These are phyloP conservation scores for Pseudozyma pruni DNA, from an alignment of 1,284 basidiomycete genomes.

Conservation along the genomic window DNA sequence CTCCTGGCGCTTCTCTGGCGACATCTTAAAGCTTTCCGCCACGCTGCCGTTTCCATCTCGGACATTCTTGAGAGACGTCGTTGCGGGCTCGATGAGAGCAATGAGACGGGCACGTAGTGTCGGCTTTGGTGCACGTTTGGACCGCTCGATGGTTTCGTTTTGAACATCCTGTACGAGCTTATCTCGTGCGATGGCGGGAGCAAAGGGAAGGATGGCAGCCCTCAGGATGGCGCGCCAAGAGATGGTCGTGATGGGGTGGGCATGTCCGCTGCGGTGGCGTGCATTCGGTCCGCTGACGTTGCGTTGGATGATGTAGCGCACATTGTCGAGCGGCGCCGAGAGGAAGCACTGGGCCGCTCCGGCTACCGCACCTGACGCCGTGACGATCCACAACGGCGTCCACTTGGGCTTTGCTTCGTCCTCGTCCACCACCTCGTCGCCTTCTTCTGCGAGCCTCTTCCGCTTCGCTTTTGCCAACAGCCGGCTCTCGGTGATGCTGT, in stretches of 20 bases:
- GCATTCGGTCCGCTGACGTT: slow-evolving; percentile 24
- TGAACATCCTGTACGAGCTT: slow-evolving; percentile 52
- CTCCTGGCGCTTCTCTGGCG: slow-evolving; percentile 51
- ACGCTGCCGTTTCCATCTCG: slow-evolving; percentile 11
- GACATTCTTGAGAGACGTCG: slow-evolving; percentile 11
- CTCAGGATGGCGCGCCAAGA: slow-evolving; percentile 63
- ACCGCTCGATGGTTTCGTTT: slow-evolving; percentile 40
- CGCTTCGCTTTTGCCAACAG: slow-evolving; percentile 26
- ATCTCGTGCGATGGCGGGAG: slow-evolving; percentile 42
- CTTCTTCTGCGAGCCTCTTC: not conserved
- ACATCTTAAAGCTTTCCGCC: slow-evolving; percentile 24
- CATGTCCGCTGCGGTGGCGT: slow-evolving; percentile 1
- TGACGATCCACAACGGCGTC: slow-evolving; percentile 59
- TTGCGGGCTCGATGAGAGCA: slow-evolving; percentile 28
- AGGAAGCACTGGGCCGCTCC: slow-evolving; percentile 69
- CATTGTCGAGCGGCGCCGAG: slow-evolving; percentile 69
- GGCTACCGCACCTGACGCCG: slow-evolving; percentile 65
- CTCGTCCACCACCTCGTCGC: slow-evolving; percentile 1
- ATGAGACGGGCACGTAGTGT: slow-evolving; percentile 22
- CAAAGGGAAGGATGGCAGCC: slow-evolving; percentile 65
- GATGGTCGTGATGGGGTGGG: slow-evolving; percentile 24
- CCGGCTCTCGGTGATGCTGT: slow-evolving; percentile 57
- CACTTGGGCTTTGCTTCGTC: slow-evolving; percentile 27
- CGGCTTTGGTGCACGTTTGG: slow-evolving; percentile 22
- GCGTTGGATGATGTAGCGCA: slow-evolving; percentile 67